Conservation (phyloP, 108 stramenopile genomes). For the Cyclotella atomus region DNA sequence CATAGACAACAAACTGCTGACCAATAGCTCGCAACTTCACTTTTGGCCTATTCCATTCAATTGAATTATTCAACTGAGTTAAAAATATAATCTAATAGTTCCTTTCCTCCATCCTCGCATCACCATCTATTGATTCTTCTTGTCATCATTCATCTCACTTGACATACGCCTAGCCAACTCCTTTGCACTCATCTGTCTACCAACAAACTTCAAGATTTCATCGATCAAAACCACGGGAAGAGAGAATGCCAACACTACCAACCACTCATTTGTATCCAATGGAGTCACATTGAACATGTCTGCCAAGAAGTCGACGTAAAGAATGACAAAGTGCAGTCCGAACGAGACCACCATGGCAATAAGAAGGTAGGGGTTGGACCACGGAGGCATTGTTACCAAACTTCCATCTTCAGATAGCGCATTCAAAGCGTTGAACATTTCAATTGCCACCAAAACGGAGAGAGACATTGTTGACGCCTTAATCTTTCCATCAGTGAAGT, state of each 20-base stretch:
- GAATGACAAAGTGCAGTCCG: slow-evolving; percentile 70
- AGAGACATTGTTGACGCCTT: slow-evolving; percentile 71
- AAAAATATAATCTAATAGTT: too few species aligned
- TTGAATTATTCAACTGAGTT: too few species aligned
- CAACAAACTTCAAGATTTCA: slow-evolving; percentile 68
- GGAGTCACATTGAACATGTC: slow-evolving; percentile 71
- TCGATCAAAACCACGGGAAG: slow-evolving; percentile 64
- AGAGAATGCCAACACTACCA: slow-evolving; percentile 54
- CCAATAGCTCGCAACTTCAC: too few species aligned
- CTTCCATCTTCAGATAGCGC: slow-evolving; percentile 84
- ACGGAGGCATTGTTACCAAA: slow-evolving; percentile 76
- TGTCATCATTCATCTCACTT: slow-evolving; percentile 20
- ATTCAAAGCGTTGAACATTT: slow-evolving; percentile 82
- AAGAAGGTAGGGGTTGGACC: slow-evolving; percentile 80
- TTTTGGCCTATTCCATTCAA: too few species aligned
- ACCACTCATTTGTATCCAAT: slow-evolving; percentile 59
- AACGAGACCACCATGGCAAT: slow-evolving; percentile 76
- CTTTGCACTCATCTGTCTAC: slow-evolving; percentile 47
- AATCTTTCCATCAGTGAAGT: slow-evolving; percentile 61
- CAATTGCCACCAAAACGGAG: slow-evolving; percentile 83
- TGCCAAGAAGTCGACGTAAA: slow-evolving; percentile 56
- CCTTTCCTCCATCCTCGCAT: too few species aligned
- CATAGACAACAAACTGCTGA: too few species aligned
- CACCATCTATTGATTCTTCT: slow-evolving; percentile 40
- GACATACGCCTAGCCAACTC: slow-evolving; percentile 43